These are phyloP conservation scores for Podospora conica DNA, from an alignment of 495 filamentous ascomycete genomes.

Conservation along the genomic window DNA sequence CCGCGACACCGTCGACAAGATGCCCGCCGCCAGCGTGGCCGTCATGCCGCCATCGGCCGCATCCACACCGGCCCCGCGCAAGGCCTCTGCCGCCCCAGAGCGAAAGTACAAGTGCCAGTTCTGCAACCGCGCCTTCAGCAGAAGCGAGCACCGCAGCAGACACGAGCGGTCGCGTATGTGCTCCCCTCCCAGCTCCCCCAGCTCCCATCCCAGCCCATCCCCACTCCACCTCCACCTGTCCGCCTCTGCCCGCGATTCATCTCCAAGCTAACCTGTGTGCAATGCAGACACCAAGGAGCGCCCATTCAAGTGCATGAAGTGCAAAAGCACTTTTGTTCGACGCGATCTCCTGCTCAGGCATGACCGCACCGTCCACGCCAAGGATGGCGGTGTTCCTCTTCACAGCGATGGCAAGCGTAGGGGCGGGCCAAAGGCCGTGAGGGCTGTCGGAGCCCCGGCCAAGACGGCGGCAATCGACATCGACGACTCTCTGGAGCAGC, in stretches of 20 bases:
- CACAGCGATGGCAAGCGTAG: slow-evolving; percentile 92
- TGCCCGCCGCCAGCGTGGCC: slow-evolving; percentile 62
- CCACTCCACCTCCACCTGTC: background rate
- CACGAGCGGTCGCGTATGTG: slow-evolving; percentile 97
- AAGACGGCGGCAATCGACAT: slow-evolving; percentile 77
- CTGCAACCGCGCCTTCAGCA: slow-evolving; percentile 92
- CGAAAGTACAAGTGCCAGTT: slow-evolving; percentile 99
- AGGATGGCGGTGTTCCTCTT: slow-evolving; percentile 93
- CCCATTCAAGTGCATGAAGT: slow-evolving; percentile 97
- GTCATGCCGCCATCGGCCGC: slow-evolving; percentile 49
- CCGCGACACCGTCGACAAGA: slow-evolving; percentile 41
- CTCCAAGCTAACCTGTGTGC: slow-evolving; percentile 5
- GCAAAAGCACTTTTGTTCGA: slow-evolving; percentile 95
- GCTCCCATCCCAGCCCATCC: slow-evolving; percentile 1
- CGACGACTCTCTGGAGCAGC: slow-evolving; percentile 87
- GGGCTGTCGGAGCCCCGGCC: slow-evolving; percentile 60
- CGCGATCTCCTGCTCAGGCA: slow-evolving; percentile 94
- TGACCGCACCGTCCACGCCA: slow-evolving; percentile 96
- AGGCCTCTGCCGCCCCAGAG: slow-evolving; percentile 61
- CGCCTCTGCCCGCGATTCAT: background rate
- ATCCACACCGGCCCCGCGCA: slow-evolving; percentile 56
- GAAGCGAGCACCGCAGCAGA: slow-evolving; percentile 93
- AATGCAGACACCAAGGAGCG: slow-evolving; percentile 91
- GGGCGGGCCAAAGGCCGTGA: slow-evolving; percentile 59
- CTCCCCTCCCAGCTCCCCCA: slow-evolving; percentile 11